Evolutionary conservation across 176 grass and related monocot genomes (phyloP).

Genomic region (Saccharum officinarum): DNA sequence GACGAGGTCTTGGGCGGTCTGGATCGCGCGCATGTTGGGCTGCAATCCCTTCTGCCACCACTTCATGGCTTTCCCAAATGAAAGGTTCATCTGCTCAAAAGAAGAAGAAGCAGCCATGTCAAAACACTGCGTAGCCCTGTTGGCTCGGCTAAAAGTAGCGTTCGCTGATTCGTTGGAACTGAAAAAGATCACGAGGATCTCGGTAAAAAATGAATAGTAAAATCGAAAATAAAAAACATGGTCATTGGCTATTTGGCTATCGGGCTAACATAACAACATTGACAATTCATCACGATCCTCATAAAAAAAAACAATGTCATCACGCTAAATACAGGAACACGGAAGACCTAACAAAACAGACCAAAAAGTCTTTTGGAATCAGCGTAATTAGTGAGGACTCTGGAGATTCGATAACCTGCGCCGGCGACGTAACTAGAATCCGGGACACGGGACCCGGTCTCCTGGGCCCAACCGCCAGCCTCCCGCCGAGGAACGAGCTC

Average conservation of each 20-base stretch:
- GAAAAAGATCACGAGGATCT: too few species aligned
- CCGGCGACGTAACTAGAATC: conserved; percentile 45
- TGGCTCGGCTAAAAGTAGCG: too few species aligned
- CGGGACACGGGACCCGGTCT: conserved; percentile 33
- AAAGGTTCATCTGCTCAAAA: conserved; percentile 53
- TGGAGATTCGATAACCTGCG: conserved; percentile 31
- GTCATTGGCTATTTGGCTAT: too few species aligned
- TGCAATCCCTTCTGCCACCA: conserved; percentile 86
- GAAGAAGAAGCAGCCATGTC: background rate
- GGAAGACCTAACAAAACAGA: background rate
- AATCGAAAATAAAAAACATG: too few species aligned
- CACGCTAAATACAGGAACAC: too few species aligned
- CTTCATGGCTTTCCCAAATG: conserved; percentile 56
- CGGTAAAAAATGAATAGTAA: too few species aligned
- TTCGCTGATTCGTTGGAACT: too few species aligned
- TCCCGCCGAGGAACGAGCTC: conserved; percentile 50
- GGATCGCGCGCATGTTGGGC: conserved; percentile 76
- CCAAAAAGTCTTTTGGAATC: too few species aligned
- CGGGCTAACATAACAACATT: too few species aligned
- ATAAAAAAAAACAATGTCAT: background rate
- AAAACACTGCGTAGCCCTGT: background rate
- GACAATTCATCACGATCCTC: background rate
- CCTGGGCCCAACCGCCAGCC: conserved; percentile 42
- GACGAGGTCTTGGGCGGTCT: conserved; percentile 70
- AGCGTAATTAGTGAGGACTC: background rate